Evolutionary conservation across 169 alveolate species (phyloP).

Genomic region (Ichthyophthirius multifiliis): DNA sequence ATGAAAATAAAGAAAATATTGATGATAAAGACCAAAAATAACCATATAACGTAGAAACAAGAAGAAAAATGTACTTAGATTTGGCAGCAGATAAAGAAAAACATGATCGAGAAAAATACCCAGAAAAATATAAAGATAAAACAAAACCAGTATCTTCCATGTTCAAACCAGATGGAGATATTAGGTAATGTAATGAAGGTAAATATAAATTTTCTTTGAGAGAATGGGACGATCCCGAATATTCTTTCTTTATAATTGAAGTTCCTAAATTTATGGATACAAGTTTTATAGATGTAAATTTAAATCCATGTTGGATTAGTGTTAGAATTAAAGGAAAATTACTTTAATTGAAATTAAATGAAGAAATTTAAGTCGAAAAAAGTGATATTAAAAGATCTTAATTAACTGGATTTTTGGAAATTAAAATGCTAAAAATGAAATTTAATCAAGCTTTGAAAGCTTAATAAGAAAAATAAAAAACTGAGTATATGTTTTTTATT

Average conservation of each 20-base stretch:
- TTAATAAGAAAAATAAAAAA: background rate
- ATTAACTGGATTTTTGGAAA: conserved; percentile 66
- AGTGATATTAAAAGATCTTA: conserved; percentile 63
- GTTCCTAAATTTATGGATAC: conserved; percentile 86
- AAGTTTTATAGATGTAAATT: conserved; percentile 71
- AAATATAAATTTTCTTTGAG: conserved; percentile 62
- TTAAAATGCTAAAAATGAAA: conserved; percentile 67
- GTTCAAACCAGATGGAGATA: conserved; percentile 80
- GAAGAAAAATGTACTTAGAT: conserved; percentile 29
- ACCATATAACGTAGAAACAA: conserved; percentile 27
- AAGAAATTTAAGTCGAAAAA: conserved; percentile 68
- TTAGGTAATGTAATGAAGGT: conserved; percentile 89
- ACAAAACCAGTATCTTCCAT: conserved; percentile 53
- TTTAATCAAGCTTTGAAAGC: background rate
- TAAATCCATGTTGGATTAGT: conserved; percentile 84
- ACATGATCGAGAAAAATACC: conserved; percentile 37
- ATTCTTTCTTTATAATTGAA: conserved; percentile 63
- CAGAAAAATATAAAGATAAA: conserved; percentile 53
- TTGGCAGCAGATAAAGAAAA: conserved; percentile 28
- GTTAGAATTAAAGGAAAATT: conserved; percentile 83
- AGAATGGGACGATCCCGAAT: conserved; percentile 68
- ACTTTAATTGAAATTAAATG: conserved; percentile 75
- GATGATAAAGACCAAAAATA: conserved; percentile 37
- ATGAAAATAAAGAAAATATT: conserved; percentile 35
- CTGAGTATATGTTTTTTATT: background rate